Conservation (phyloP, 2,329 filamentous ascomycete species). For the Penicillium oxalicum region DNA sequence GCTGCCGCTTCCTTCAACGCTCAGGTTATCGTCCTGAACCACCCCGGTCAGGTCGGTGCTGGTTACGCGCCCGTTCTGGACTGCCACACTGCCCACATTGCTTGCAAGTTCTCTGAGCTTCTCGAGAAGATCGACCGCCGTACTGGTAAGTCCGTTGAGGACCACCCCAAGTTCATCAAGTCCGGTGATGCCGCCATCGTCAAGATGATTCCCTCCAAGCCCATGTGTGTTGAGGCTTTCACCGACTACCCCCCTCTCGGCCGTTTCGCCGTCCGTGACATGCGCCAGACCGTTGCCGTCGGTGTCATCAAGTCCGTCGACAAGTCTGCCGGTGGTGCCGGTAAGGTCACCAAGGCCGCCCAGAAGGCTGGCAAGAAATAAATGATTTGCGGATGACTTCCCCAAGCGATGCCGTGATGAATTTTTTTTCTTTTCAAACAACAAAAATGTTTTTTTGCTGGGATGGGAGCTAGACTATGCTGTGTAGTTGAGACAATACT, state of each 20-base stretch:
- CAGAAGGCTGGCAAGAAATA: conserved; percentile 69
- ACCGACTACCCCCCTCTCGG: conserved; percentile 98
- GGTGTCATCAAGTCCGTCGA: conserved; percentile 62
- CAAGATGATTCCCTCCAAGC: conserved; percentile 99
- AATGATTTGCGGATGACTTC: conserved; percentile 31
- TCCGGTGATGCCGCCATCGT: conserved; percentile 99
- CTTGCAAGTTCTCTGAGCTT: conserved; percentile 99
- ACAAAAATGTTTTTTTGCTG: conserved; percentile 22
- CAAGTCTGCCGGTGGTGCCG: conserved; percentile 53
- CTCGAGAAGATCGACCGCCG: conserved; percentile 99
- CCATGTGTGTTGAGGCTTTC: conserved; percentile 99
- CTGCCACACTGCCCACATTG: conserved; percentile 99
- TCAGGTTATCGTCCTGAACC: conserved; percentile 99
- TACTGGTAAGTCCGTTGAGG: conserved; percentile 96
- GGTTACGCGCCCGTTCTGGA: conserved; percentile 99
- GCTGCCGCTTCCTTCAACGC: conserved; percentile 94
- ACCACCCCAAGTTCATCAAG: conserved; percentile 99
- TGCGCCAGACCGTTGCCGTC: conserved; percentile 48
- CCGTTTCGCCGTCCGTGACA: conserved; percentile 99
- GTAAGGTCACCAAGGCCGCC: conserved; percentile 60
- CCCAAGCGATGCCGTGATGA: conserved; percentile 23
- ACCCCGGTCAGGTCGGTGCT: conserved; percentile 98
- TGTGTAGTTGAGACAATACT: conserved; percentile 19
- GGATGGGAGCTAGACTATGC: conserved; percentile 20
- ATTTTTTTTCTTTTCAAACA: conserved; percentile 13